Base-by-base conservation (phyloP, 139 green algal genomes). In the Eudorina sp. region DNA sequence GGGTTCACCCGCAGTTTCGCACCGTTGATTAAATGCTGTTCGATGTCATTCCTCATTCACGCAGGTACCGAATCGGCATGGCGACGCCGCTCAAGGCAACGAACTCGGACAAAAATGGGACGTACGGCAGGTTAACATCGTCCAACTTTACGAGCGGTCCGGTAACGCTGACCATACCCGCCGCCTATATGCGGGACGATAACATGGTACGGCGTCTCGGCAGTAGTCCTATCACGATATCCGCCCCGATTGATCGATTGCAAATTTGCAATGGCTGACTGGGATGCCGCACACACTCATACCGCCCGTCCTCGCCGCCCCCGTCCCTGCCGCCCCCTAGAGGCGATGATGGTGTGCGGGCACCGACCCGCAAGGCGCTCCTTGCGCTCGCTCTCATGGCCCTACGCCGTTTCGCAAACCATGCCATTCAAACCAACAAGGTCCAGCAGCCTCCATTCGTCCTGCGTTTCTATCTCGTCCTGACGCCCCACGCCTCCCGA, bases 31-130 rank as follows among this genome's bases (percentile, higher is more conserved):
- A n/a, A n/a, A n/a, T n/a, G n/a, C n/a, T n/a, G n/a, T n/a, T n/a
- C n/a, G n/a, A n/a, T n/a, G n/a, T n/a, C n/a, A n/a, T n/a, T n/a
- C n/a, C n/a, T n/a, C n/a, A 21, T 3, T 40, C 2, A 11, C 18
- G 2, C 75, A 83, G 75, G 75, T 84, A 74, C 58, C 78, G 78
- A 6, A 85, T 85, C 23, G 78, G 78, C 4, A 53, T 68, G 40
- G 78, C 55, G 3, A 55, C 19, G 27, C 78, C 78, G 13, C 29
- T 85, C 36, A 55, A 41, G 21, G 2, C 13, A 66, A 66, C 19
- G 41, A 38, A 19, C 19, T 8, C 29, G 1, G 73, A 81, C 27
- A 1, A 13, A 1, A 27, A 48, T 6, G 73, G 73, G 7, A 4
- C 1, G 73, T 81, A 81, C 73, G 73, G 73, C 73, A 81, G 64